These are phyloP conservation scores for Daphne laureola DNA, from an alignment of 441 rosid species.

Conservation along the genomic window DNA sequence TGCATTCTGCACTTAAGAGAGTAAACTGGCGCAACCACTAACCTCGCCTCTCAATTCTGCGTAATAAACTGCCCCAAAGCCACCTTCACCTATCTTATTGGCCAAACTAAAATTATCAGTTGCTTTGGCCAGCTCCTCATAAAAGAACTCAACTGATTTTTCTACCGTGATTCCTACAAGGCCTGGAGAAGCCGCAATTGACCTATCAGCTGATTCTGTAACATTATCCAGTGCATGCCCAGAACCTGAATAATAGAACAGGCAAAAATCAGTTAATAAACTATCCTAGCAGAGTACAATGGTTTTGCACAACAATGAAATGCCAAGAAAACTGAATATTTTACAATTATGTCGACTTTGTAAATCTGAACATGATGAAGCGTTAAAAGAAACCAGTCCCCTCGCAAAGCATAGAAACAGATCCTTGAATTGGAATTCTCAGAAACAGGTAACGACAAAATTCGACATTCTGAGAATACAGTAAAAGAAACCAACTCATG, in stretches of 20 bases:
- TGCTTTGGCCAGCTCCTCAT: slow-evolving; percentile 60
- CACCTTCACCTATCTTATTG: slow-evolving; percentile 85
- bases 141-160: slow-evolving; percentile 59
- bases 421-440: slow-evolving; percentile 3
- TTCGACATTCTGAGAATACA: not conserved
- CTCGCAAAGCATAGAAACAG: not conserved
- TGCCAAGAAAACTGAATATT: slow-evolving; percentile 2
- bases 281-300: slow-evolving; percentile 1
- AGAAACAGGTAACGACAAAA: not conserved
- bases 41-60: slow-evolving; percentile 96
- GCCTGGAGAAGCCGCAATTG: slow-evolving; percentile 32
- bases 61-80: slow-evolving; percentile 86
- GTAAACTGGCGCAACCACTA: slow-evolving; percentile 12
- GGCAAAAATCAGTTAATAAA: slow-evolving; percentile 2
- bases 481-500: not conserved
- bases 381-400: not conserved
- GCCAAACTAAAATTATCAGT: slow-evolving; percentile 74
- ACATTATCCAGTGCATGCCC: slow-evolving; percentile 26
- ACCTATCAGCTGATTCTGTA: slow-evolving; percentile 23
- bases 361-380: not conserved
- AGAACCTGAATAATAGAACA: slow-evolving; percentile 18
- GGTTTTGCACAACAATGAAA: not conserved
- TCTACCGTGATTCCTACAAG: slow-evolving; percentile 68
- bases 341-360: not conserved
- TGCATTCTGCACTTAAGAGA: not conserved